These are phyloP conservation scores for Ambrosiella cleistominuta DNA, from an alignment of 2,329 filamentous ascomycete genomes.

Conservation along the genomic window DNA sequence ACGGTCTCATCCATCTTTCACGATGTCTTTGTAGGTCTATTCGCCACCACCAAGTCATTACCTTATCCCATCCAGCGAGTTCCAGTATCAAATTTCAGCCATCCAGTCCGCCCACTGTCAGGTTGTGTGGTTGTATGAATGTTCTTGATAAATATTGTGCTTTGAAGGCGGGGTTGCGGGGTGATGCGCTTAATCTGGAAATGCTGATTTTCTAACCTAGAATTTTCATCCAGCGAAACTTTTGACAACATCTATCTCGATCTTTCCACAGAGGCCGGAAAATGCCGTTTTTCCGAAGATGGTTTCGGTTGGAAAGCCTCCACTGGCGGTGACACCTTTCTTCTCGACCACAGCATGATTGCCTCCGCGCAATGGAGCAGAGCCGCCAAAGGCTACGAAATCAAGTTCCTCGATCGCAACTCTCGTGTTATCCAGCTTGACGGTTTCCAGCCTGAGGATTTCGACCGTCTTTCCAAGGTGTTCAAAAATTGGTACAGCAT, in stretches of 20 bases:
- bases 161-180: no score
- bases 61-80: not conserved
- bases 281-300: constrained; percentile 85
- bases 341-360: constrained; percentile 74
- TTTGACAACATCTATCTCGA: constrained; percentile 97
- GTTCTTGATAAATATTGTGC: no score
- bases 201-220: not conserved
- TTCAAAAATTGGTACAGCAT: constrained; percentile 99
- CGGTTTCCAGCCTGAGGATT: constrained; percentile 87
- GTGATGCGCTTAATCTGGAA: not conserved
- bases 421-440: constrained; percentile 84
- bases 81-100: no score
- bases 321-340: constrained; percentile 79
- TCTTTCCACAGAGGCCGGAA: constrained; percentile 78
- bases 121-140: no score
- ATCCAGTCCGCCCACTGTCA: no score
- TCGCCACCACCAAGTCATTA: not conserved
- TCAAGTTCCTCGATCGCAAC: constrained; percentile 75
- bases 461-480: constrained; percentile 74
- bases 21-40: not conserved
- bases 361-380: constrained; percentile 83
- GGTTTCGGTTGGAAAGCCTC: constrained; percentile 91
- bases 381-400: constrained; percentile 78
- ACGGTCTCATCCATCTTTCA: not conserved
- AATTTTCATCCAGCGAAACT: constrained; percentile 45